phyloP scores from a whole-genome alignment of 2,329 filamentous ascomycete genomes.

The Coccinonectria pachysandricola region DNA sequence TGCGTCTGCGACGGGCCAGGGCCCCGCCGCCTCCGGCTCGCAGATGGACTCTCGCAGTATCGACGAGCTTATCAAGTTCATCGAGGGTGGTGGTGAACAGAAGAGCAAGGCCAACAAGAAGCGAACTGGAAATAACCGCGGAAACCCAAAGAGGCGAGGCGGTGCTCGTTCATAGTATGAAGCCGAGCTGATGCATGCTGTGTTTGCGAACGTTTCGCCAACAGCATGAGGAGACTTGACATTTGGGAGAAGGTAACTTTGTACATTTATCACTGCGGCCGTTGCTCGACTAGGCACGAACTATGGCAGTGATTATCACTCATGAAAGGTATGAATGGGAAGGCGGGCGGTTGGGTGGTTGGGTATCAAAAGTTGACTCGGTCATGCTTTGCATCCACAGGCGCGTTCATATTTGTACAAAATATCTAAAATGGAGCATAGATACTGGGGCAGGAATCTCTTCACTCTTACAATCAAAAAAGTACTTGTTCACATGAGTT shows the following conservation, averaged over 20 bases:
- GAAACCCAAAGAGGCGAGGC: conserved; percentile 48
- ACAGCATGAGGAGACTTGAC: too few species aligned
- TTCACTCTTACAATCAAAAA: conserved; percentile 21
- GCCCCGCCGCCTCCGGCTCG: conserved; percentile 18
- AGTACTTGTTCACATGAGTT: conserved; percentile 2
- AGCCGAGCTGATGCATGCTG: too few species aligned
- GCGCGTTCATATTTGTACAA: conserved; percentile 16
- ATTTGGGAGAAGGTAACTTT: too few species aligned
- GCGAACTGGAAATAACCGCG: conserved; percentile 37
- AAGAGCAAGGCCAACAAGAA: conserved; percentile 46
- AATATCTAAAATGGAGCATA: conserved; percentile 8
- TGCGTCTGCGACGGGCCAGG: conserved; percentile 22
- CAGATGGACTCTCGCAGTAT: conserved; percentile 70
- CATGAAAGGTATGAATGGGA: too few species aligned
- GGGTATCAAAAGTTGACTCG: too few species aligned
- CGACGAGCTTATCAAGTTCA: conserved; percentile 88
- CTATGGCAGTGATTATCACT: too few species aligned
- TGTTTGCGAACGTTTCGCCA: too few species aligned
- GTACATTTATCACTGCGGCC: too few species aligned
- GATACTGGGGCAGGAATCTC: conserved; percentile 14
- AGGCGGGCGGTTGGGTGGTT: too few species aligned
- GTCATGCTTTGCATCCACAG: conserved; percentile 16
- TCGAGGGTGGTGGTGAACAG: conserved; percentile 68
- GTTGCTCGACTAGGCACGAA: too few species aligned
- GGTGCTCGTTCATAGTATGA: too few species aligned